These are phyloP conservation scores for Rhynchosporium graminicola DNA, from an alignment of 2,329 filamentous ascomycete species.

Conservation along the genomic window DNA sequence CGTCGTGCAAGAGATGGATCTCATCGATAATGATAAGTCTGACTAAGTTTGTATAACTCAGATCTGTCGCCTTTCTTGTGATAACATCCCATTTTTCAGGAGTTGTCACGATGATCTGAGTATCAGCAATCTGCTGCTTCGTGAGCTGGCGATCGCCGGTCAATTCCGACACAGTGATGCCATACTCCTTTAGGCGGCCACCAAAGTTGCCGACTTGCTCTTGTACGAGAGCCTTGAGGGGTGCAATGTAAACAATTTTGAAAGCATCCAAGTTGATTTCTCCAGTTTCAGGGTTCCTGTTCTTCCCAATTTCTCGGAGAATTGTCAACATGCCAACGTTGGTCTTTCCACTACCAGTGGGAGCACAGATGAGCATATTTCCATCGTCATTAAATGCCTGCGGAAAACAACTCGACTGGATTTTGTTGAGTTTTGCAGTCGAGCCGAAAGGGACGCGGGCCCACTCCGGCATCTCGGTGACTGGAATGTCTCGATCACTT, in stretches of 20 bases:
- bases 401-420: slow-evolving; percentile 91
- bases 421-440: slow-evolving; percentile 86
- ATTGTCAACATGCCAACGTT: slow-evolving; percentile 98
- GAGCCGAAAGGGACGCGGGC: slow-evolving; percentile 81
- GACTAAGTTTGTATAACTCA: slow-evolving; percentile 96
- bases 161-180: slow-evolving; percentile 90
- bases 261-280: slow-evolving; percentile 94
- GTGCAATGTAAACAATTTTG: slow-evolving; percentile 98
- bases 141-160: slow-evolving; percentile 98
- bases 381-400: slow-evolving; percentile 91
- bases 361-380: slow-evolving; percentile 97
- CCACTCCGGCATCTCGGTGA: slow-evolving; percentile 91
- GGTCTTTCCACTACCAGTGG: slow-evolving; percentile 96
- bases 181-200: slow-evolving; percentile 84
- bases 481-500: slow-evolving; percentile 77
- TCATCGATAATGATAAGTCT: slow-evolving; percentile 96
- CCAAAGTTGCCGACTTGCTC: slow-evolving; percentile 99
- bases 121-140: slow-evolving; percentile 97
- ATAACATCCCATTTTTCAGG: slow-evolving; percentile 99
- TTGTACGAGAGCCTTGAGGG: slow-evolving; percentile 91
- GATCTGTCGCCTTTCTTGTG: slow-evolving; percentile 93
- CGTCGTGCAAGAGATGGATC: slow-evolving; percentile 95
- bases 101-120: slow-evolving; percentile 96
- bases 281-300: slow-evolving; percentile 85
- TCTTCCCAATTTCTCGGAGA: slow-evolving; percentile 93